Percentiles rank a stretch among this genome's conserved stretches.
Evolutionary conservation across 106 monocot genomes (phyloP).

Genomic region (Allium sativum): DNA sequence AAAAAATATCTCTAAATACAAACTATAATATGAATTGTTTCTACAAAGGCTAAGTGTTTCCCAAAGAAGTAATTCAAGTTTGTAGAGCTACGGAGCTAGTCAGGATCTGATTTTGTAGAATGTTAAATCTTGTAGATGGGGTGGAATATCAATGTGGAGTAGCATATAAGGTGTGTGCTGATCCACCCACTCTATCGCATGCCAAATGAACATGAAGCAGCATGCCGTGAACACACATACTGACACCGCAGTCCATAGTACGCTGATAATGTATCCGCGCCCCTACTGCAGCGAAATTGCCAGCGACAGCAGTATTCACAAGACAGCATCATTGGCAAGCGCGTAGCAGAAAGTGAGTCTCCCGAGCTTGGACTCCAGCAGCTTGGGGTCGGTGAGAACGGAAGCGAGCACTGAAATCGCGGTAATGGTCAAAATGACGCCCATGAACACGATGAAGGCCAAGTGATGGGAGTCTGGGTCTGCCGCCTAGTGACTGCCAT

Average conservation of each 20-base stretch:
- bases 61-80: too few relatives aligned
- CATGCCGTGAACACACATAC: slow-evolving; percentile 9
- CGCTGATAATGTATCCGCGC: not conserved
- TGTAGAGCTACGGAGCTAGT: too few relatives aligned
- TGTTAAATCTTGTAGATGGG: too few relatives aligned
- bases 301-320: not conserved
- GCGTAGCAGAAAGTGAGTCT: slow-evolving; percentile 24
- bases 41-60: too few relatives aligned
- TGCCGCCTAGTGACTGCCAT: not conserved
- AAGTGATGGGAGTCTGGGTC: not conserved
- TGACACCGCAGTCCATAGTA: slow-evolving; percentile 6
- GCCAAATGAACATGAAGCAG: slow-evolving; percentile 23
- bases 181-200: slow-evolving; percentile 20
- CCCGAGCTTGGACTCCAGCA: slow-evolving; percentile 30
- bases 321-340: slow-evolving; percentile 17
- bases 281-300: not conserved
- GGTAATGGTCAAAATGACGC: slow-evolving; percentile 17
- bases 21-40: too few relatives aligned
- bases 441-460: slow-evolving; percentile 12
- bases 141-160: too few relatives aligned
- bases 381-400: slow-evolving; percentile 28
- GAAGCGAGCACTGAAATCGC: slow-evolving; percentile 25
- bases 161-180: slow-evolving; percentile 11
- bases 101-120: too few relatives aligned
- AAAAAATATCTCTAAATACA: too few relatives aligned